Evolutionary conservation across 192 early-diverging fungal genomes (phyloP).

Genomic region (Umbelopsis sp.): DNA sequence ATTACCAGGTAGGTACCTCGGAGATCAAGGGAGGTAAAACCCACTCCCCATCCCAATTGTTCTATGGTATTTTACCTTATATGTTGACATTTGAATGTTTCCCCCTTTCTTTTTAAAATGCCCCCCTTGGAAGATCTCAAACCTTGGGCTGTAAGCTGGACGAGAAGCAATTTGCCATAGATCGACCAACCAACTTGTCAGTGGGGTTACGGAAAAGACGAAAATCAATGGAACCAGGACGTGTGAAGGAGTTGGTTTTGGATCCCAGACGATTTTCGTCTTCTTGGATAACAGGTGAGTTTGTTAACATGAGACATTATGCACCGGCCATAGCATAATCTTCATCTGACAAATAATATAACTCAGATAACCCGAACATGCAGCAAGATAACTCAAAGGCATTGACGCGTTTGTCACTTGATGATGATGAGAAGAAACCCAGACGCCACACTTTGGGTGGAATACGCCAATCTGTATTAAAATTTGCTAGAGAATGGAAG

Average conservation of each 20-base stretch:
- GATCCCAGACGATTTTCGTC: conserved; percentile 11
- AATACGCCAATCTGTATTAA: conserved; percentile 9
- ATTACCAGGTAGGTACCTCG: conserved; percentile 25
- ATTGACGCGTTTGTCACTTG: background rate
- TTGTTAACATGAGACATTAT: background rate
- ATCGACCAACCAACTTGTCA: conserved; percentile 18
- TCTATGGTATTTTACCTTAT: background rate
- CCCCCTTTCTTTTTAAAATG: too few species aligned
- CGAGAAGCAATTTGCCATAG: conserved; percentile 30
- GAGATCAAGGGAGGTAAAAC: too few species aligned
- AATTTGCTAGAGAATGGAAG: background rate
- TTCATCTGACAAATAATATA: background rate
- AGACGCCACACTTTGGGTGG: background rate
- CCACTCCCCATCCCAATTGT: too few species aligned
- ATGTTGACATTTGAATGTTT: background rate
- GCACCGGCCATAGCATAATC: background rate
- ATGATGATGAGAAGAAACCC: background rate
- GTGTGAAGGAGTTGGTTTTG: conserved; percentile 28
- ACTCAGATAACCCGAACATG: background rate
- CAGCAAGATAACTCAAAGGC: background rate
- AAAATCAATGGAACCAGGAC: conserved; percentile 41
- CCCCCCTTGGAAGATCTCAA: background rate
- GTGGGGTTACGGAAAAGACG: conserved; percentile 20
- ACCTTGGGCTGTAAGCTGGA: conserved; percentile 10
- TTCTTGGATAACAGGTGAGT: background rate